phyloP scores from a whole-genome alignment of 116 monocot genomes.

The Dioscorea cayenensis region DNA sequence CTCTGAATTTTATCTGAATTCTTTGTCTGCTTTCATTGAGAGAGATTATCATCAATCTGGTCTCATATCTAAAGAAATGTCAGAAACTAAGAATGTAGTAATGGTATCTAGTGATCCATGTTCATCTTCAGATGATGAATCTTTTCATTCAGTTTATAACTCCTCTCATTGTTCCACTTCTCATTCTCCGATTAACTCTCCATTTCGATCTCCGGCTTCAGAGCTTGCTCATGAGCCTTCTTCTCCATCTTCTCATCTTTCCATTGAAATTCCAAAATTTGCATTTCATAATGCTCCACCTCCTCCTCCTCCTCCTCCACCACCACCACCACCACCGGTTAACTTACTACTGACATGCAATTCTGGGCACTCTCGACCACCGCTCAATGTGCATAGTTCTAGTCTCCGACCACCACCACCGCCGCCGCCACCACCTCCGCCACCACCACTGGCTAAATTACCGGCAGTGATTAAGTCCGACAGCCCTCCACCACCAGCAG shows the following conservation, averaged over 20 bases:
- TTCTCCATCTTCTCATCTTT: background rate
- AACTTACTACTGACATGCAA: background rate
- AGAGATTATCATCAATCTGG: background rate
- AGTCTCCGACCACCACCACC: background rate
- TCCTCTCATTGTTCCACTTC: background rate
- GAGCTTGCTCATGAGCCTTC: background rate
- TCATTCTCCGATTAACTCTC: background rate
- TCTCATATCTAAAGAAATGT: background rate
- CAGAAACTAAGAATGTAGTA: background rate
- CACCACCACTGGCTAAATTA: background rate
- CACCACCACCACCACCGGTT: background rate
- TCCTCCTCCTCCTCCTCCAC: no score
- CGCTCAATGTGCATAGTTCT: background rate
- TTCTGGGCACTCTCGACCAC: background rate
- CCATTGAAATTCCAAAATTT: background rate
- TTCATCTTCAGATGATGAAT: conserved; percentile 11
- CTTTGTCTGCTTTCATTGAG: background rate
- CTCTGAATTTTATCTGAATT: background rate
- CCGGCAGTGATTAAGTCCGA: background rate
- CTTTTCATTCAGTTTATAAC: conserved; percentile 7
- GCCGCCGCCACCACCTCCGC: background rate
- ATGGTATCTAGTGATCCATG: no score
- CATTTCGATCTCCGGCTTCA: background rate
- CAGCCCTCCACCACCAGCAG: background rate
- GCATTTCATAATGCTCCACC: no score